Evolutionary conservation across 1,284 basidiomycete species (phyloP).

Genomic region (Austroboletus novae-zelandiae): DNA sequence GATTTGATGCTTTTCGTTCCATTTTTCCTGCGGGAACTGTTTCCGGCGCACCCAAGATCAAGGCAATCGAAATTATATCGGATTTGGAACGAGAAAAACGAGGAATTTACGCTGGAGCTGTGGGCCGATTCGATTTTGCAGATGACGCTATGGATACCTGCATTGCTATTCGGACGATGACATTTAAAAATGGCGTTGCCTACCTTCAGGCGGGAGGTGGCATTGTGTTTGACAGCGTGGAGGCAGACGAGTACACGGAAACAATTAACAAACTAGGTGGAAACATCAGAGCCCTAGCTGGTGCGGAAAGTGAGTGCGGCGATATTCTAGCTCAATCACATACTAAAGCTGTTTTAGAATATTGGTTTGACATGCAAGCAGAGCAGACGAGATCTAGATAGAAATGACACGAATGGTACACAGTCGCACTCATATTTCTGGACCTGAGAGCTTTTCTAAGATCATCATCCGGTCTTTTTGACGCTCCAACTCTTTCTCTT

Average conservation of each 20-base stretch:
- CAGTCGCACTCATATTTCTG: slow-evolving; percentile 21
- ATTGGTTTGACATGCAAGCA: slow-evolving; percentile 66
- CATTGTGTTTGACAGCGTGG: slow-evolving; percentile 96
- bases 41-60: slow-evolving; percentile 99
- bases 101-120: slow-evolving; percentile 96
- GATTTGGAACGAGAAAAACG: slow-evolving; percentile 87
- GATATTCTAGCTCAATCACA: slow-evolving; percentile 6
- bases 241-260: slow-evolving; percentile 96
- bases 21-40: slow-evolving; percentile 99
- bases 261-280: slow-evolving; percentile 94
- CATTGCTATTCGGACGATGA: slow-evolving; percentile 98
- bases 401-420: slow-evolving; percentile 22
- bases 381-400: slow-evolving; percentile 35
- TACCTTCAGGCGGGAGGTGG: slow-evolving; percentile 98
- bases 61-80: slow-evolving; percentile 93
- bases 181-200: slow-evolving; percentile 89
- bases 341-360: slow-evolving; percentile 42
- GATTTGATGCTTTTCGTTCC: slow-evolving; percentile 98
- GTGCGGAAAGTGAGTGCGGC: slow-evolving; percentile 79
- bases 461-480: slow-evolving; percentile 29
- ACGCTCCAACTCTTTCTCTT: slow-evolving; percentile 16
- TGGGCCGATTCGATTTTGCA: slow-evolving; percentile 96
- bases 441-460: slow-evolving; percentile 25
- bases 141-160: slow-evolving; percentile 96
- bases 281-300: slow-evolving; percentile 83